Evolutionary conservation across 2,329 filamentous ascomycete species (phyloP).

Genomic region (Apiospora kogelbergensis): DNA sequence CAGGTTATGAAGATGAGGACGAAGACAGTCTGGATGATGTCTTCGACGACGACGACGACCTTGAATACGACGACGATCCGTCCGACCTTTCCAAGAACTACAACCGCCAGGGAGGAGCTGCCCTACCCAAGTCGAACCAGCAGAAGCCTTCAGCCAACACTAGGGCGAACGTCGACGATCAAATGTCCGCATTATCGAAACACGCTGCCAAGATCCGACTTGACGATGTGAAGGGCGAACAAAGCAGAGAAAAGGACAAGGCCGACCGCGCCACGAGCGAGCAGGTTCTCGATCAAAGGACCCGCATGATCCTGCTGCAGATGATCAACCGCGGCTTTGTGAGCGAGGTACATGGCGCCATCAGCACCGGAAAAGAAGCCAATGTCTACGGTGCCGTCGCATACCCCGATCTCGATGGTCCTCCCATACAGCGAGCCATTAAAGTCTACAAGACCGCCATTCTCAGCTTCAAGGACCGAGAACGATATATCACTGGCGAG

Average conservation of each 20-base stretch:
- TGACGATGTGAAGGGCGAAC: constrained; percentile 59
- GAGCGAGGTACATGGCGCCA: constrained; percentile 88
- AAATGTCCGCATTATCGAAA: constrained; percentile 78
- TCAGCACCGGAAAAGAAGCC: constrained; percentile 96
- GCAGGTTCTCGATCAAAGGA: constrained; percentile 90
- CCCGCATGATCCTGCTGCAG: constrained; percentile 91
- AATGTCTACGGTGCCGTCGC: constrained; percentile 93
- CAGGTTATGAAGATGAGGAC: constrained; percentile 33
- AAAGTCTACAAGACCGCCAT: constrained; percentile 99
- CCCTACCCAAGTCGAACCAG: constrained; percentile 70
- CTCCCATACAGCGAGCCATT: constrained; percentile 76
- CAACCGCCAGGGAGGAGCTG: constrained; percentile 67
- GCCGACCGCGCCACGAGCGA: constrained; percentile 91
- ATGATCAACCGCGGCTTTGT: constrained; percentile 92
- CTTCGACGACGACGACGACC: constrained; percentile 40
- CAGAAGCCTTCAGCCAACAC: constrained; percentile 82
- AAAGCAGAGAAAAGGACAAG: constrained; percentile 74
- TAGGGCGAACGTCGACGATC: constrained; percentile 77
- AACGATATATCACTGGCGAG: constrained; percentile 93
- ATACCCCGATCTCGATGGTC: constrained; percentile 51
- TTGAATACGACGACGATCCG: constrained; percentile 45
- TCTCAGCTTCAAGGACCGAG: constrained; percentile 94
- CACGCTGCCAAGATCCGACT: constrained; percentile 86
- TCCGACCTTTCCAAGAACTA: constrained; percentile 82
- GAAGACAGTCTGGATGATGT: constrained; percentile 42